Evolutionary conservation across 1,284 basidiomycete genomes (phyloP), one percentile per base, ranked within the genome.

Genomic region (Cryptococcus deneoformans): DNA sequence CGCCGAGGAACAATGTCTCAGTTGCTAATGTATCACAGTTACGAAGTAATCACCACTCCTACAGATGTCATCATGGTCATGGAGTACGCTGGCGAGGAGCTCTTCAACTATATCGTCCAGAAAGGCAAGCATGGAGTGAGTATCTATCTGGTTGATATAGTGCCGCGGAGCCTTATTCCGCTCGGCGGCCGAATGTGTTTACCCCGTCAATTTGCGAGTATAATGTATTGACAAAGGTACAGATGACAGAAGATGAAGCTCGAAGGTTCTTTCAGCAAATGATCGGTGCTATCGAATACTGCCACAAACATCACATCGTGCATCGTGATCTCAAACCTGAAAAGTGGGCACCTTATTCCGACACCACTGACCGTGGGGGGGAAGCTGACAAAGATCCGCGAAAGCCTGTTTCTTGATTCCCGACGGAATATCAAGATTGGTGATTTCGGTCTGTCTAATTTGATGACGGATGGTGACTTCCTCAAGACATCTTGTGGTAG

Each of bases 31-130:
- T 20, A 57, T 42, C 46, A 2, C 6, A 95, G 92, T 56, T 97
- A 96, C 77, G 93, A 96, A 76, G 92, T 96, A 48, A 94, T 96
- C 66, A 92, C 90, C 9, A 94, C 92, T 0, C 85, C 88, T 0
- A 90, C 87, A 2, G 91, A 96, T 73, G 95, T 96, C 68, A 93
- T 96, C 77, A 95, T 97, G 80, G 93, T 96, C 39, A 86, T 96
- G 63, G 93, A 97, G 75, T 93, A 86, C 69, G 92, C 90, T 0
- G 89, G 89, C 1, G 92, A 90, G 59, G 93, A 97, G 72, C 84
- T 96, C 16, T 96, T 96, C 83, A 92, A 96, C 78, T 95, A 93
- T 79, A 95, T 96, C 71, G 92, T 95, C 57, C 83, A 84, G 14
- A 85, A 92, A 61, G 92, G 92, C 20, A 78, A 78, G 63, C 78